phyloP scores from a whole-genome alignment of 140 eudicot genomes.

The Bidens hawaiensis region DNA sequence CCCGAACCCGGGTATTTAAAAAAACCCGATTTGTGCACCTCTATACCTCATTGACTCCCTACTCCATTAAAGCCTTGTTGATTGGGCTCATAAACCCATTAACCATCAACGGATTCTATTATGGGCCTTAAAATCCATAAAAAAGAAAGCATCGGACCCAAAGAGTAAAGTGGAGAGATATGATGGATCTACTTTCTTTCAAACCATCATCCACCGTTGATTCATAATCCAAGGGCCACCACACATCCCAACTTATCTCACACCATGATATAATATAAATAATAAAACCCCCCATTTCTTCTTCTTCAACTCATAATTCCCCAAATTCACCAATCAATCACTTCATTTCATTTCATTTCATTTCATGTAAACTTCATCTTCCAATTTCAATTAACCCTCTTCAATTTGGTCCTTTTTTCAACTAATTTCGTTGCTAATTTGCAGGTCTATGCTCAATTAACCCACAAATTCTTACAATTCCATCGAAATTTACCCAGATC shows the following conservation, averaged over 20 bases:
- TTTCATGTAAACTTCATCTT: neutral
- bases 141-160: neutral
- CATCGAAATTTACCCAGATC: neutral
- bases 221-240: slow-evolving; percentile 30
- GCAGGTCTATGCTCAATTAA: slow-evolving; percentile 10
- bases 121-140: neutral
- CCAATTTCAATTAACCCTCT: too few relatives aligned
- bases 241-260: slow-evolving; percentile 28
- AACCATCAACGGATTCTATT: too few relatives aligned
- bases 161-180: neutral
- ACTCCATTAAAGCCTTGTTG: too few relatives aligned
- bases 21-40: too few relatives aligned
- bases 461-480: neutral
- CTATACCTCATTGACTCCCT: too few relatives aligned
- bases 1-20: too few relatives aligned
- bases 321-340: slow-evolving; percentile 6
- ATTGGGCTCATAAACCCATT: too few relatives aligned
- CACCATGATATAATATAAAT: slow-evolving; percentile 3
- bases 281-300: neutral
- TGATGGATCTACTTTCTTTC: neutral
- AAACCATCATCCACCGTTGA: slow-evolving; percentile 26
- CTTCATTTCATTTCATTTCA: neutral
- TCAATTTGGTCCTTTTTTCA: neutral
- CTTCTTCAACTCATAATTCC: neutral
- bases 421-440: slow-evolving; percentile 1